Conservation (phyloP, 176 grass and related monocot species). For the Metroxylon sagu region DNA sequence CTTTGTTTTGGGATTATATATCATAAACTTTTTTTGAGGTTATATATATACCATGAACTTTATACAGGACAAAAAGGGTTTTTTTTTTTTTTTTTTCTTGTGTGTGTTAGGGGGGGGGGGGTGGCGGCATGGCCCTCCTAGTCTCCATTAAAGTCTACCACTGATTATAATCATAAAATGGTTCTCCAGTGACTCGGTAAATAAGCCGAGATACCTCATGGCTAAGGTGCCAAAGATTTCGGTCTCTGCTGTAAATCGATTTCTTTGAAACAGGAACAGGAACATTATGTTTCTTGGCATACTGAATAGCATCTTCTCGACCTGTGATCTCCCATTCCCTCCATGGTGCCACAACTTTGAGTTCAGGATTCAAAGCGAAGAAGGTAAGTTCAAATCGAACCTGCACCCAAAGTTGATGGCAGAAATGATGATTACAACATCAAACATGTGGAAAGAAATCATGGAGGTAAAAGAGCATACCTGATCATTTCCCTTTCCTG, state of each 20-base stretch:
- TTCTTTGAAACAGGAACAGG: constrained; percentile 86
- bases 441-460: background rate
- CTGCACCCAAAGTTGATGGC: constrained; percentile 33
- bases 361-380: constrained; percentile 86
- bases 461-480: constrained; percentile 18
- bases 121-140: too few species aligned
- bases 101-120: too few species aligned
- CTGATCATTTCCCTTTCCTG: constrained; percentile 97
- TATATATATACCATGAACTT: too few species aligned
- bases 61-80: too few species aligned
- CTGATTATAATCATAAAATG: too few species aligned
- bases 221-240: constrained; percentile 98
- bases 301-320: constrained; percentile 95
- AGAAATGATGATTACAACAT: constrained; percentile 9
- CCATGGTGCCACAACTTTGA: constrained; percentile 96
- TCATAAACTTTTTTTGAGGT: too few species aligned
- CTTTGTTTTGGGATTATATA: too few species aligned
- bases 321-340: constrained; percentile 98
- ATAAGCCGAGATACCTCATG: constrained; percentile 61
- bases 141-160: too few species aligned
- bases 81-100: too few species aligned
- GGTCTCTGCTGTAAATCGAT: constrained; percentile 94
- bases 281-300: constrained; percentile 76
- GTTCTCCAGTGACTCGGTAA: too few species aligned
- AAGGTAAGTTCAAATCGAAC: constrained; percentile 98